Conservation (phyloP, 768 basidiomycete genomes). For the Hygrophoropsis aurantiaca region DNA sequence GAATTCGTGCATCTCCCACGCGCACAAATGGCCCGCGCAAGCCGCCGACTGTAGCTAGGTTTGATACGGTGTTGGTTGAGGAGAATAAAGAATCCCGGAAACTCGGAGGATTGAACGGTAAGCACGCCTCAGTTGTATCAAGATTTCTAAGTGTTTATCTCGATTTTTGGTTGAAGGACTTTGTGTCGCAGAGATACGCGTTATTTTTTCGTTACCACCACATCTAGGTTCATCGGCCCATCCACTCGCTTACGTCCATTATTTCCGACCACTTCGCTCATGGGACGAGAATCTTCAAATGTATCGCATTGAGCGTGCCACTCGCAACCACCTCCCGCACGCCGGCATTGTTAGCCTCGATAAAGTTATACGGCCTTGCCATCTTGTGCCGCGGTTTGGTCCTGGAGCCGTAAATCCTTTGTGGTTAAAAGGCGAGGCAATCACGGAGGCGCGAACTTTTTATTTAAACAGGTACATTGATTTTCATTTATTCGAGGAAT, state of each 20-base stretch:
- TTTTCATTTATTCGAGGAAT: not conserved
- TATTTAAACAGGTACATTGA: conserved; percentile 2
- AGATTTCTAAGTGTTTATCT: no score
- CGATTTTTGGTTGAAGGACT: conserved; percentile 4
- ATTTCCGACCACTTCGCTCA: conserved; percentile 12
- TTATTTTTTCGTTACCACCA: conserved; percentile 13
- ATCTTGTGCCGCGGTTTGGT: conserved; percentile 9
- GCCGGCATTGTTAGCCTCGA: conserved; percentile 13
- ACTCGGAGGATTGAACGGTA: not conserved
- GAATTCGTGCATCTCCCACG: no score
- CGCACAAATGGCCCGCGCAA: not conserved
- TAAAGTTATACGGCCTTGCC: not conserved
- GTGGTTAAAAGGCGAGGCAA: conserved; percentile 14
- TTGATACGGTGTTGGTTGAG: not conserved
- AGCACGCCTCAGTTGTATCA: no score
- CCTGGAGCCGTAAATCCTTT: conserved; percentile 8
- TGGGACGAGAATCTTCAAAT: conserved; percentile 13
- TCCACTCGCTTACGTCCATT: conserved; percentile 19
- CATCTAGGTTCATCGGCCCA: not conserved
- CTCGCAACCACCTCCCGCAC: conserved; percentile 12
- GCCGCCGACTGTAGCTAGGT: not conserved
- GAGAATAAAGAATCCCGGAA: no score
- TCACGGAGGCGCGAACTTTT: conserved; percentile 11
- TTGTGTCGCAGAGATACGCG: conserved; percentile 11
- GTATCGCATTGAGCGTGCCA: conserved; percentile 18